Conservation (phyloP, 192 early-diverging fungal species). For the Linnemannia exigua region DNA sequence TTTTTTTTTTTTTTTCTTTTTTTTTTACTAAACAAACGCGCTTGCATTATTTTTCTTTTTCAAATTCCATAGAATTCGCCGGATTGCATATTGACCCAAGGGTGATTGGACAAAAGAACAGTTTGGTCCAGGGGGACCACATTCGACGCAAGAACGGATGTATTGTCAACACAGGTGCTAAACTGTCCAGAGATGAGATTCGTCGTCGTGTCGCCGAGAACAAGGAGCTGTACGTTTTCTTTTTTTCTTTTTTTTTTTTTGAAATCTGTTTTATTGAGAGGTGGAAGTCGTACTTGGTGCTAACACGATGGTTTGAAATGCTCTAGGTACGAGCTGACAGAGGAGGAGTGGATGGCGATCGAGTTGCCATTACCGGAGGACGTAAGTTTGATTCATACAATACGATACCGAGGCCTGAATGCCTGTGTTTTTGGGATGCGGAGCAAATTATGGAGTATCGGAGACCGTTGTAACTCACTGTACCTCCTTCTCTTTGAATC, state of each 20-base stretch:
- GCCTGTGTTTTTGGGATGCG: neutral
- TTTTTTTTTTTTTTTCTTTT: neutral
- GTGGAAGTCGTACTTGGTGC: neutral
- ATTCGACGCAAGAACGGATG: conserved; percentile 95
- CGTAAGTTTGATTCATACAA: conserved; percentile 59
- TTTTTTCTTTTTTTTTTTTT: neutral
- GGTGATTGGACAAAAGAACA: conserved; percentile 90
- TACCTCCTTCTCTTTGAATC: neutral
- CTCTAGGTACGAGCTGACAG: conserved; percentile 75
- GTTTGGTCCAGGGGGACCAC: conserved; percentile 82
- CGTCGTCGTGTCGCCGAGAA: conserved; percentile 77
- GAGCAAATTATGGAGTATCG: neutral
- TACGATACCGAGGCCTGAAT: too few relatives aligned
- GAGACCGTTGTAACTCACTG: neutral
- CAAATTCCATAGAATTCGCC: conserved; percentile 79
- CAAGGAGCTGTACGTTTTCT: conserved; percentile 73
- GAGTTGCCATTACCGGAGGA: conserved; percentile 80
- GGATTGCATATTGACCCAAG: conserved; percentile 92
- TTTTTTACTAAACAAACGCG: neutral
- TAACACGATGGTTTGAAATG: neutral
- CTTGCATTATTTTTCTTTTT: neutral
- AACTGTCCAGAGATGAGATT: conserved; percentile 82
- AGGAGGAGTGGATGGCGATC: conserved; percentile 79
- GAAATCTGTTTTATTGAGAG: neutral
- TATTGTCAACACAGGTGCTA: conserved; percentile 93